These are phyloP conservation scores for Fraxinus angustifolia DNA, from an alignment of 305 asterid genomes.

Conservation along the genomic window DNA sequence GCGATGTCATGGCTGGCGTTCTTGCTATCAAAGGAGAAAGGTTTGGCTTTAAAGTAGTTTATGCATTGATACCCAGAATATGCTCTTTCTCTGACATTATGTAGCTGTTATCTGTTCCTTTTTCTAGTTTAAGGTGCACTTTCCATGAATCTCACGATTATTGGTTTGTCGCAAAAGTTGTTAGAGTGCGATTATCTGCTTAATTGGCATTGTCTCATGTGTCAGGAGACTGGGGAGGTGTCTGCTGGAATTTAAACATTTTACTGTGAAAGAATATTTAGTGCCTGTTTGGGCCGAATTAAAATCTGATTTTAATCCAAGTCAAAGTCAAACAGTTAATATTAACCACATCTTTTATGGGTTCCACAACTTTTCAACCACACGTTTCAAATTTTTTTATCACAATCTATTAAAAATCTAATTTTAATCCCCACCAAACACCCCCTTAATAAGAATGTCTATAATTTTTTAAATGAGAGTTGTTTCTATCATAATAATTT, in stretches of 20 bases:
- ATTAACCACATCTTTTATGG: too few relatives aligned
- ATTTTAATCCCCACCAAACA: too few relatives aligned
- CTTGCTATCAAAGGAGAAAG: conserved; percentile 79
- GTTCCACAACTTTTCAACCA: too few relatives aligned
- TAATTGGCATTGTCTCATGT: background rate
- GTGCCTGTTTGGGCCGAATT: background rate
- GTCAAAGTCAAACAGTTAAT: too few relatives aligned
- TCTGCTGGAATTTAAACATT: background rate
- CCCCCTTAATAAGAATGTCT: background rate
- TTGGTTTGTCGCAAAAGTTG: background rate
- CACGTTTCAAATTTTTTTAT: too few relatives aligned
- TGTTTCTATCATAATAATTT: background rate
- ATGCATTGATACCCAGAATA: background rate
- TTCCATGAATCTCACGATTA: background rate
- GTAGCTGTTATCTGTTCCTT: background rate
- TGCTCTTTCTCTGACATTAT: background rate
- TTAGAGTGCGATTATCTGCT: background rate
- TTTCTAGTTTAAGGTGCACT: background rate
- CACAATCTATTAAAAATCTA: too few relatives aligned
- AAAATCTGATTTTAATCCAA: too few relatives aligned
- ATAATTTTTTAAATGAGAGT: background rate
- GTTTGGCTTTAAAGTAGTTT: conserved; percentile 24
- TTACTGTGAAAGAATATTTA: background rate
- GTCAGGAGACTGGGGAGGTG: background rate
- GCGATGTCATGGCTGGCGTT: conserved; percentile 84